Evolutionary conservation across 2,329 filamentous ascomycete genomes (phyloP).

Genomic region (Pseudohalonectria lignicola): DNA sequence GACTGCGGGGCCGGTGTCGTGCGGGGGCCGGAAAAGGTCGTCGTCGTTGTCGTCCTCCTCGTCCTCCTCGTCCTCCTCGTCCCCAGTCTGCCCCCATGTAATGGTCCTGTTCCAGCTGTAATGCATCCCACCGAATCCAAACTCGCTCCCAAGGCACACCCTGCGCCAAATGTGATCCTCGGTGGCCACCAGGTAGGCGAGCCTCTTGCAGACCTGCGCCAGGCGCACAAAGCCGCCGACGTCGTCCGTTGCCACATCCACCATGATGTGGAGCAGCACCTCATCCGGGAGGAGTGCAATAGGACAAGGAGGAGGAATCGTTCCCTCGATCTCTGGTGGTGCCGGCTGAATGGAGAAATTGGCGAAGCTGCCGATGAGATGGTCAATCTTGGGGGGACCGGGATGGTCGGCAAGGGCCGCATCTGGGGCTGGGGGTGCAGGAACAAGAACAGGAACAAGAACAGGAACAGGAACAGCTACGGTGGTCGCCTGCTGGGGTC

Average conservation of each 20-base stretch:
- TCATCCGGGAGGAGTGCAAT: slow-evolving; percentile 72
- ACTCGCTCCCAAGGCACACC: slow-evolving; percentile 56
- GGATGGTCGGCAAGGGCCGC: too few species aligned
- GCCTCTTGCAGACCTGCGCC: slow-evolving; percentile 71
- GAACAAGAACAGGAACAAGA: too few species aligned
- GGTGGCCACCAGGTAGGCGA: slow-evolving; percentile 74
- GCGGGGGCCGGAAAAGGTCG: neutral
- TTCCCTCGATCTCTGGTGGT: slow-evolving; percentile 59
- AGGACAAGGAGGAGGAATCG: slow-evolving; percentile 65
- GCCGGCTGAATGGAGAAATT: slow-evolving; percentile 55
- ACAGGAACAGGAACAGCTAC: too few species aligned
- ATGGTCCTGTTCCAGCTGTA: slow-evolving; percentile 61
- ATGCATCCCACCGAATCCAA: slow-evolving; percentile 76
- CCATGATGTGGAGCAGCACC: slow-evolving; percentile 69
- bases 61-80: slow-evolving; percentile 11
- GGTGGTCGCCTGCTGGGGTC: too few species aligned
- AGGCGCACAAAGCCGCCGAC: slow-evolving; percentile 66
- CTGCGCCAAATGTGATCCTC: slow-evolving; percentile 83
- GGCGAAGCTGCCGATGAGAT: slow-evolving; percentile 70
- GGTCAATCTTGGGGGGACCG: slow-evolving; percentile 48
- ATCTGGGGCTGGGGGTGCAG: slow-evolving; percentile 19
- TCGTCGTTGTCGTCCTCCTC: slow-evolving; percentile 15
- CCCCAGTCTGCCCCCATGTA: slow-evolving; percentile 40
- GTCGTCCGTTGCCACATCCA: slow-evolving; percentile 61
- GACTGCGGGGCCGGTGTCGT: too few species aligned